Percentiles rank a stretch among this genome's conserved stretches.
Conservation (phyloP, 1,139 yeast species). For the Yamadazyma trypodendri region DNA sequence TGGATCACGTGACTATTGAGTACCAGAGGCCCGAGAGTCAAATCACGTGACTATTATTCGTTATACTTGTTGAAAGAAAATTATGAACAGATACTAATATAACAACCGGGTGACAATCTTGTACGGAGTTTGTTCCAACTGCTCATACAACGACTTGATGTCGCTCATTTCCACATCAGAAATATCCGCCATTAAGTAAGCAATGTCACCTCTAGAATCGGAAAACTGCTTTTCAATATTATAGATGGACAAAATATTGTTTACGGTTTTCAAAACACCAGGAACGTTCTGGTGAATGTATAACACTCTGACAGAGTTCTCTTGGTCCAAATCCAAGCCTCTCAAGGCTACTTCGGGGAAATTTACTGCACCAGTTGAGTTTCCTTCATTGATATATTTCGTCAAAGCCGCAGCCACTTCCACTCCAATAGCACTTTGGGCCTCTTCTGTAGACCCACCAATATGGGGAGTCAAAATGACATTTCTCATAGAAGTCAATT, state of each 20-base stretch:
- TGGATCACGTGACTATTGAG: background rate
- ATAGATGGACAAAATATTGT: slow-evolving; percentile 91
- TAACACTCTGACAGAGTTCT: slow-evolving; percentile 85
- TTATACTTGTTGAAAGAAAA: background rate
- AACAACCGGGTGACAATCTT: slow-evolving; percentile 88
- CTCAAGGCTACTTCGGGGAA: slow-evolving; percentile 98
- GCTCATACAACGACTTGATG: slow-evolving; percentile 80
- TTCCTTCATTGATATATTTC: slow-evolving; percentile 94
- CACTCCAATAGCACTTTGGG: slow-evolving; percentile 95
- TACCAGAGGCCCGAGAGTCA: too few species aligned
- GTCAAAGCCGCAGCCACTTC: slow-evolving; percentile 88
- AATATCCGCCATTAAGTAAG: slow-evolving; percentile 97
- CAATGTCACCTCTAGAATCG: slow-evolving; percentile 93
- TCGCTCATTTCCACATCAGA: slow-evolving; percentile 80
- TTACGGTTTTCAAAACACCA: slow-evolving; percentile 96
- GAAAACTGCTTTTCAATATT: slow-evolving; percentile 97
- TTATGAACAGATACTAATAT: slow-evolving; percentile 58
- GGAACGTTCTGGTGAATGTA: slow-evolving; percentile 98
- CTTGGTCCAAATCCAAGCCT: slow-evolving; percentile 85
- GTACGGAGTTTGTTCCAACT: slow-evolving; percentile 86
- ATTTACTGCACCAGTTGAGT: slow-evolving; percentile 94
- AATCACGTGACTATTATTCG: too few species aligned
- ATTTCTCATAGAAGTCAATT: slow-evolving; percentile 79
- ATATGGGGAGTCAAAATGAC: slow-evolving; percentile 95
- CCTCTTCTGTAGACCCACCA: slow-evolving; percentile 99